Base-by-base conservation (phyloP, 805 yeast genomes). In the Starmerella bacillaris region DNA sequence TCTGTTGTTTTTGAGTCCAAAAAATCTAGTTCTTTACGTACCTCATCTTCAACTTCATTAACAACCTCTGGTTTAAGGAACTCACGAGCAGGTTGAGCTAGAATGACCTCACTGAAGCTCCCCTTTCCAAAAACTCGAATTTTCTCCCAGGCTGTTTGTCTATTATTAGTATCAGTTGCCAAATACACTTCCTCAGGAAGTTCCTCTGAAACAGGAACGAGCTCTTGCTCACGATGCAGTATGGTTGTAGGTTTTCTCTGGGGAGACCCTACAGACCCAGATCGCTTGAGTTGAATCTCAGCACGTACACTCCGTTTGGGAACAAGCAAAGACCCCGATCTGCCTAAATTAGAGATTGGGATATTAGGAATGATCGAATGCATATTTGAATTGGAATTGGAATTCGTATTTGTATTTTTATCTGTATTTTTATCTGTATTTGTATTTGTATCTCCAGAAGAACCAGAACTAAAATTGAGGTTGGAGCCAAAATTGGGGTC, bases 91-190 rank as follows among this genome's bases (percentile, higher is more conserved):
- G 52, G 58, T 12, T 43, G 35, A 3, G 62, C 64, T 24, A 60
- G 47, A 5, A 60, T 52, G 17, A 60, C 65, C 28, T 50, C 46
- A 21, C 55, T 46, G 39, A 60, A 60, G n/a, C 63, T 57, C 4
- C 65, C 65, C 18, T 56, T 47, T 4, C 65, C 65, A 3, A 60
- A 46, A 11, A 44, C 42, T 18, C 47, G 36, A 20, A 55, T 35
- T 6, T 42, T 24, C 19, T 29, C 38, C 48, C 48, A 44, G 8
- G 44, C 44, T 5, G 44, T 33, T 6, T 31, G 34, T 8, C 24
- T 20, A n/a, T 35, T 37, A 11, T 22, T 4, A 12, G 14, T n/a
- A 24, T 38, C 35, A 4, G 18, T 11, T 2, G 48, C 46, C 1
- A 43, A 14, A 21, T 39, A 43, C n/a, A 44, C 48, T 19, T 44